Evolutionary conservation across 768 basidiomycete genomes (phyloP), one percentile per base, ranked within the genome.

Genomic region (Jaapia argillacea): DNA sequence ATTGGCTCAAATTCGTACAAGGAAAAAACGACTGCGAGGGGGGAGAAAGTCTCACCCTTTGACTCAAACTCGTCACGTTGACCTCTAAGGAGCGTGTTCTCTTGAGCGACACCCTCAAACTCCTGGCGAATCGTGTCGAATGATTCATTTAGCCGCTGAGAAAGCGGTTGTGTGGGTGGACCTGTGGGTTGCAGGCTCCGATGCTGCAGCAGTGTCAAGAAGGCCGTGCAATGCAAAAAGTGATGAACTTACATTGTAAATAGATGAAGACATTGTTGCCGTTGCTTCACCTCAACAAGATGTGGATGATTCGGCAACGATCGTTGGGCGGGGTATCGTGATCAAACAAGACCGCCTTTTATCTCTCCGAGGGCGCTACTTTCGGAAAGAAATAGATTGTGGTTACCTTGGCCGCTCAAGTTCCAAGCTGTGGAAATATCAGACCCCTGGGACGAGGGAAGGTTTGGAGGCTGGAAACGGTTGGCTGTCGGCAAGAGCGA

Each of bases 61-160:
- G 68, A 70, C 64, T 97, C 93, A 58, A 81, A 86, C 45, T 97
- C 94, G 51, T 96, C 92, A 40, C 87, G 69, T 63, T 94, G 87
- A 24, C 66, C 71, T 44, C 88, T 75, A 52, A 85, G 68, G 6
- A 73, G 55, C n/a, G 63, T 67, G 40, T 85, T 64, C 56, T 96
- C 91, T 38, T 70, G 65, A 6, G 76, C 64, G 46, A 93, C 65
- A 44, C 66, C 66, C 41, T 96, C 91, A 56, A 89, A 92, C 66
- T 97, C 93, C 43, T 78, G 76, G 49, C 82, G 74, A 54, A 96
- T 80, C 46, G 71, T 68, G 37, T 93, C 91, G 48, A 97, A 75
- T 20, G 81, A 73, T 45, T 93, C 90, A 42, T 76, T 77, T 48
- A 93, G 65, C 39, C 86, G 65, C 42, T 48, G 51, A 41, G 50